Evolutionary conservation across 2,329 filamentous ascomycete species (phyloP), one percentile per base, ranked within the genome.

Genomic region (Hymenoscyphus salicellus): DNA sequence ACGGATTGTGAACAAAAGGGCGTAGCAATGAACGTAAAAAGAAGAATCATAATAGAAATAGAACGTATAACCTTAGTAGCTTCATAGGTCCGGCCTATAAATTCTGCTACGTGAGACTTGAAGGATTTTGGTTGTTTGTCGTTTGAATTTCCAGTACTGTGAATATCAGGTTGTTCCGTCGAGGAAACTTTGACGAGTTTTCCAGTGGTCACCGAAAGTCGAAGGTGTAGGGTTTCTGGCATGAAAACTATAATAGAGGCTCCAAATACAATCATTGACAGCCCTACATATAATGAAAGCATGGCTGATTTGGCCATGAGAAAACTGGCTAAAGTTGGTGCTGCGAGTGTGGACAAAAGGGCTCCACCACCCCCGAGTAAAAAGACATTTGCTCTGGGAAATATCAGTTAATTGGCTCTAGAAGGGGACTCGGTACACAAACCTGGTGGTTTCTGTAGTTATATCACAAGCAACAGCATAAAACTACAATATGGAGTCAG

Each of bases 391-490:
- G 78, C 72, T 65, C 78, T 80, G 58, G 32, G 16, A 23, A n/a
- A 32, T 46, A 38, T 49, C 6, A 56, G 41, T 14, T 26, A 20
- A 1, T 26, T 20, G 10, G 2, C 10, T 26, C 46, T 3, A 23
- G 10, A 26, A 2, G 3, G 11, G 10, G 14, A 4, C 23, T 26
- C 23, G 7, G 20, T 23, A 33, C 46, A 23, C 69, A 38, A 66
- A 78, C 78, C 78, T 77, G 36, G 74, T 72, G 6, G 73, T 74
- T 41, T 78, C 76, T 1, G 75, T 73, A 0, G 77, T 73, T 17
- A 79, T 69, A 66, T 80, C 78, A 16, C 74, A 75, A 6, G 74
- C 69, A 52, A 79, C 77, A 23, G 77, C 76, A 43, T 72, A 74
- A 23, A 79, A 52, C 46, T 52, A 52, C 8, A 14, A 23, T 5